These are phyloP conservation scores for Xylaria sp. DNA, from an alignment of 2,329 filamentous ascomycete species.

Conservation along the genomic window DNA sequence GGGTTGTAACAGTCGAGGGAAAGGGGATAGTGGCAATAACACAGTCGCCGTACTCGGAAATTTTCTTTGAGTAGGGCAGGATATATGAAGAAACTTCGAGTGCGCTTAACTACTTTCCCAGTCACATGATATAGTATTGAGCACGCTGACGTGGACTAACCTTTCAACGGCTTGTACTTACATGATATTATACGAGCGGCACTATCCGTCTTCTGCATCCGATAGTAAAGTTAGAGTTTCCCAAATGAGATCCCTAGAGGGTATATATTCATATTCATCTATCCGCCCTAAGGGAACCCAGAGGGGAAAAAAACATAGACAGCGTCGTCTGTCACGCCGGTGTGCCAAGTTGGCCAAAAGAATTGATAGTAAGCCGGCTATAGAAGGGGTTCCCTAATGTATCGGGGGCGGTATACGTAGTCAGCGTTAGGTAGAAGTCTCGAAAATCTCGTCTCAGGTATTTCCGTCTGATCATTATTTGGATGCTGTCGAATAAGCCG, in stretches of 20 bases:
- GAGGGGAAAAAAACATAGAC: too few relatives aligned
- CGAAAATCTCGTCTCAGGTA: background rate
- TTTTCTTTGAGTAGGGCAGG: background rate
- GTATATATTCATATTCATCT: background rate
- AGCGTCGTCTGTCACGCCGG: background rate
- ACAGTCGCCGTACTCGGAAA: background rate
- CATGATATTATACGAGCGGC: background rate
- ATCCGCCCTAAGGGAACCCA: too few relatives aligned
- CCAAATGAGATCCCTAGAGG: background rate
- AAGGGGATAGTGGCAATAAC: background rate
- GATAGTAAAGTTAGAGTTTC: background rate
- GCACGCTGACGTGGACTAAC: background rate
- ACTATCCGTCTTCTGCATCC: background rate
- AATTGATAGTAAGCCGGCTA: background rate
- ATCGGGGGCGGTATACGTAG: background rate
- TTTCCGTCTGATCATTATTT: background rate
- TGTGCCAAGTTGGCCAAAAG: background rate
- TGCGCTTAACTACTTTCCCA: background rate
- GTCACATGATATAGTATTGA: background rate
- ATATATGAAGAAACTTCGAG: background rate
- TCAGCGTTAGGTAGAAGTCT: background rate
- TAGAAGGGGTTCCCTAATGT: background rate
- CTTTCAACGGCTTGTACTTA: background rate
- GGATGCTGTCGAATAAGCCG: background rate
- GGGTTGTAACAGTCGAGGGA: background rate